phyloP scores from a whole-genome alignment of 257 asterid species.

The Rubia yunnanensis region DNA sequence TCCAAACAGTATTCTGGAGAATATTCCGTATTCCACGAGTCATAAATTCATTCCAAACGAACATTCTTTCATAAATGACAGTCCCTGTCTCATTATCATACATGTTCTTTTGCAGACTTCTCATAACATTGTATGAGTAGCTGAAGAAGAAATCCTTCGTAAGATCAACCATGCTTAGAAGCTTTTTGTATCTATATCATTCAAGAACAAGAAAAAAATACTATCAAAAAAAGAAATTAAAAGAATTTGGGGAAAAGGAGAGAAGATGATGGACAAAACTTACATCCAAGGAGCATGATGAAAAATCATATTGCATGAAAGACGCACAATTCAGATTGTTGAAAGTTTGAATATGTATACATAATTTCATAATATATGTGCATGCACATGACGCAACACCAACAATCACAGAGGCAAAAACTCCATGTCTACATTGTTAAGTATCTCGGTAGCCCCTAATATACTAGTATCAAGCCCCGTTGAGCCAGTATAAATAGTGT shows the following conservation, averaged over 20 bases:
- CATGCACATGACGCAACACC: neutral
- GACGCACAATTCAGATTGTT: neutral
- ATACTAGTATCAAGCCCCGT: neutral
- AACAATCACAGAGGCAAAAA: neutral
- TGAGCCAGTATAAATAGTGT: neutral
- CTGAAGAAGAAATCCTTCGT: constrained; percentile 98
- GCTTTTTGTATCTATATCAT: constrained; percentile 75
- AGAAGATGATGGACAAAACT: neutral
- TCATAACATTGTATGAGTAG: constrained; percentile 93
- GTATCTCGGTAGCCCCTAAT: neutral
- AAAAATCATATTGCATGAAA: neutral
- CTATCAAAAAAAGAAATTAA: neutral
- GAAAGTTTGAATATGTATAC: neutral
- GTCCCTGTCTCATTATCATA: constrained; percentile 46
- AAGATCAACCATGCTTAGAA: constrained; percentile 87
- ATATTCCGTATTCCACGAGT: constrained; percentile 80
- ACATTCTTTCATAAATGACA: constrained; percentile 79
- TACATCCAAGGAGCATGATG: neutral
- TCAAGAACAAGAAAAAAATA: constrained; percentile 13
- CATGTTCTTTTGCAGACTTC: constrained; percentile 85
- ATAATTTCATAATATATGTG: neutral
- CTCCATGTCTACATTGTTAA: neutral
- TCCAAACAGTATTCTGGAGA: constrained; percentile 83
- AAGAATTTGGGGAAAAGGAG: neutral
- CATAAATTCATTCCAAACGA: constrained; percentile 94